phyloP scores from a whole-genome alignment of 495 filamentous ascomycete genomes.

The Rusavskia elegans region DNA sequence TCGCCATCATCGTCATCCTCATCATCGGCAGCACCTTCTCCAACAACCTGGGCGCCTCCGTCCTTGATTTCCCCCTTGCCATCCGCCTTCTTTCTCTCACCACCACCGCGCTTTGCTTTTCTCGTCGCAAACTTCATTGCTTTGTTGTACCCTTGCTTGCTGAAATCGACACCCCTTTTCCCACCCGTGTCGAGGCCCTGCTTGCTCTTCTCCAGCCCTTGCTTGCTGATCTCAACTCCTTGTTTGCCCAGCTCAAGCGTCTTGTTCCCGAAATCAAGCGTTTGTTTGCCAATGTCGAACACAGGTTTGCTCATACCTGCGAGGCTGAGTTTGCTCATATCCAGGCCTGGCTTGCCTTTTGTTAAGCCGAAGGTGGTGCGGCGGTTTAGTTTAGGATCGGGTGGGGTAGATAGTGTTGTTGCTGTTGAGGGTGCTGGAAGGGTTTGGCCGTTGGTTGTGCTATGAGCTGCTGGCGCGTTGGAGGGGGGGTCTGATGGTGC shows the following conservation, averaged over 20 bases:
- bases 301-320: not conserved
- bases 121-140: not conserved
- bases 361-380: not conserved
- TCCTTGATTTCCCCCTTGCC: too few species aligned
- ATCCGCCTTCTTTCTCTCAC: not conserved
- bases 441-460: too few species aligned
- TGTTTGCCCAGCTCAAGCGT: slow-evolving; percentile 1
- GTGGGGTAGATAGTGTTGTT: not conserved
- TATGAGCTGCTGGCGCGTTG: too few species aligned
- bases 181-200: not conserved
- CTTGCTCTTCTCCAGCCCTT: slow-evolving; percentile 1
- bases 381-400: not conserved
- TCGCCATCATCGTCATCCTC: not conserved
- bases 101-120: not conserved
- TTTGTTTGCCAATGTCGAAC: not conserved
- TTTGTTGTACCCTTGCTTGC: not conserved
- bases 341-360: not conserved
- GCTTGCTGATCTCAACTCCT: not conserved
- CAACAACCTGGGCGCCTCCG: not conserved
- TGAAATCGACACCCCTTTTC: not conserved
- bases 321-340: not conserved
- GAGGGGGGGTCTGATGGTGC: too few species aligned
- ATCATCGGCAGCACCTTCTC: not conserved
- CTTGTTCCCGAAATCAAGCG: not conserved
- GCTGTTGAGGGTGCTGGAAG: too few species aligned